Percentiles rank a stretch among this genome's conserved stretches.
Conservation (phyloP, 768 basidiomycete genomes). For the Boletus subparvulus region DNA sequence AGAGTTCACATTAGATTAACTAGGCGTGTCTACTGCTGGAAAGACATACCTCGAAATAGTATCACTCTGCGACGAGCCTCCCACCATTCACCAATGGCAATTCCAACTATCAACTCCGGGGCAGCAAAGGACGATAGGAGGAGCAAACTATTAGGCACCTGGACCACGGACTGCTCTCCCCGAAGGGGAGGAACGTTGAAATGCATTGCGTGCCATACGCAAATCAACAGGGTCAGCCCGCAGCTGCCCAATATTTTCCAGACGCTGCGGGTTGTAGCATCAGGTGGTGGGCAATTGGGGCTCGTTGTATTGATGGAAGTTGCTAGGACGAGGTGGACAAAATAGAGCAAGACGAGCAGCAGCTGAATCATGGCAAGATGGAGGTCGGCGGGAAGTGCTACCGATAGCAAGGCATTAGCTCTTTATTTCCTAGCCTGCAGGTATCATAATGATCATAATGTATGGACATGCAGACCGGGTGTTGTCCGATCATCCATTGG, state of each 20-base stretch:
- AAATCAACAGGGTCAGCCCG: not conserved
- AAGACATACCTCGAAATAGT: not conserved
- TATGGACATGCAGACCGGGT: too few species aligned
- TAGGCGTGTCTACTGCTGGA: not conserved
- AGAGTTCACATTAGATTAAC: too few species aligned
- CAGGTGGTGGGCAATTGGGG: not conserved
- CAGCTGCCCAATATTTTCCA: not conserved
- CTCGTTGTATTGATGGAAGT: too few species aligned
- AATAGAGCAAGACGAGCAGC: not conserved
- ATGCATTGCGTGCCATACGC: slow-evolving; percentile 3
- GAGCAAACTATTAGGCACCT: too few species aligned
- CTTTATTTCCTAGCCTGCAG: too few species aligned
- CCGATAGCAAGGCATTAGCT: not conserved
- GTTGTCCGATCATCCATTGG: too few species aligned
- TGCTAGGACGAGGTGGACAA: not conserved
- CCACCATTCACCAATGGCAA: not conserved
- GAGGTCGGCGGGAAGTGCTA: not conserved
- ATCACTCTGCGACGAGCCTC: not conserved
- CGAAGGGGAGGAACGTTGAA: not conserved
- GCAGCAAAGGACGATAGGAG: not conserved
- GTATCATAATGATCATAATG: too few species aligned
- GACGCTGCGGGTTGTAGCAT: not conserved
- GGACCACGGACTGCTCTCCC: too few species aligned
- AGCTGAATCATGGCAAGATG: not conserved
- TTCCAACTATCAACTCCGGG: not conserved